A percentile compares a stretch with the other conserved stretches of the same genome.
Evolutionary conservation across 2,329 filamentous ascomycete genomes (phyloP).

Genomic region (Trichophyton rubrum): DNA sequence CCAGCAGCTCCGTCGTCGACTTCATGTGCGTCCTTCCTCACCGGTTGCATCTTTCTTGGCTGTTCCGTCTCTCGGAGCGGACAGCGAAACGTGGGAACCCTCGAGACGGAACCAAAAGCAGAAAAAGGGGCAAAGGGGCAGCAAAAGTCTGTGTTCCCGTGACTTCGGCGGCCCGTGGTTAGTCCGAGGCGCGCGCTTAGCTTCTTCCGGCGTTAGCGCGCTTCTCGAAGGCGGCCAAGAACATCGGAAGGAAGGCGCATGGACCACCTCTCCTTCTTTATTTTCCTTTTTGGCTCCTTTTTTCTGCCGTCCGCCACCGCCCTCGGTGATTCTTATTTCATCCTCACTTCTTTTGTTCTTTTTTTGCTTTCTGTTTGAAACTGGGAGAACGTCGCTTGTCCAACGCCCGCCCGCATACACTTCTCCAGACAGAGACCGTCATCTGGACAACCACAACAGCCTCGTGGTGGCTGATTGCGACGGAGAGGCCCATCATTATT

Average conservation of each 20-base stretch:
- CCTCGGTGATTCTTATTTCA: too few relatives aligned
- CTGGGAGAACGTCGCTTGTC: background rate
- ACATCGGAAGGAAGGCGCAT: background rate
- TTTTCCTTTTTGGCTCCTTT: background rate
- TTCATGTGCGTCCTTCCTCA: background rate
- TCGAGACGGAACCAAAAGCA: too few relatives aligned
- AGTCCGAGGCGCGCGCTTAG: background rate
- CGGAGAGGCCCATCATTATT: background rate
- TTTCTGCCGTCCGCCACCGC: background rate
- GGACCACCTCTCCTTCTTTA: background rate
- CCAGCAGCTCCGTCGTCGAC: background rate
- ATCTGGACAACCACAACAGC: background rate
- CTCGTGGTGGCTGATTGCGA: background rate
- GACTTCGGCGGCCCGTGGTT: background rate
- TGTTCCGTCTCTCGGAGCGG: too few relatives aligned
- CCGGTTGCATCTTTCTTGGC: background rate
- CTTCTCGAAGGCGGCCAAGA: conserved; percentile 1
- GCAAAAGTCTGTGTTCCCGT: background rate
- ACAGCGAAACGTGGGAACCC: background rate
- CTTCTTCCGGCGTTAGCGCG: background rate
- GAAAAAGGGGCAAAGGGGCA: too few relatives aligned
- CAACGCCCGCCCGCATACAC: background rate
- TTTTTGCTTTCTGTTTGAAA: background rate
- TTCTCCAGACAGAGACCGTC: background rate
- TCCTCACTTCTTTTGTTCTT: background rate